phyloP scores from a whole-genome alignment of 306 rosid genomes.

The Cicer judaicum region DNA sequence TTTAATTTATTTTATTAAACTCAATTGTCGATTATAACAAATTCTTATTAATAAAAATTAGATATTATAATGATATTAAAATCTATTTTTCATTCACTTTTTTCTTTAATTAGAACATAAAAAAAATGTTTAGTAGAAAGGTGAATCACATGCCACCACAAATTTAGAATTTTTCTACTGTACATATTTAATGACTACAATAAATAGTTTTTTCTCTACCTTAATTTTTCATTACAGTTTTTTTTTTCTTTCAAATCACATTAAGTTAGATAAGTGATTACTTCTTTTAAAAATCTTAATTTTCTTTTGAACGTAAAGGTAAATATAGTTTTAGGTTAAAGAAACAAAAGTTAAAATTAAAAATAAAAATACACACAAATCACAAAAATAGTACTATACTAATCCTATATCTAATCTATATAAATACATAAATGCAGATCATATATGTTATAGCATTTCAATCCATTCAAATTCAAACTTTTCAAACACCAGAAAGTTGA shows the following conservation, averaged over 20 bases:
- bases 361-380: neutral
- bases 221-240: slow-evolving; percentile 6
- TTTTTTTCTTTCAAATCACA: too few relatives aligned
- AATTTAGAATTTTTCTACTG: too few relatives aligned
- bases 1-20: too few relatives aligned
- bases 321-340: neutral
- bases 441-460: slow-evolving; percentile 51
- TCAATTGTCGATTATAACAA: neutral
- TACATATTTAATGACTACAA: neutral
- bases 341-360: neutral
- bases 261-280: slow-evolving; percentile 26
- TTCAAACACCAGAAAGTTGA: slow-evolving; percentile 42
- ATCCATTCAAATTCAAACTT: slow-evolving; percentile 42
- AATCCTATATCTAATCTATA: neutral
- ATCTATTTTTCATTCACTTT: slow-evolving; percentile 21
- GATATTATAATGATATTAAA: slow-evolving; percentile 29
- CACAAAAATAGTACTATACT: neutral
- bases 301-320: slow-evolving; percentile 38
- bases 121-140: too few relatives aligned
- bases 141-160: too few relatives aligned
- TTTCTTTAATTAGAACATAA: neutral
- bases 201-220: neutral
- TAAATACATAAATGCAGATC: slow-evolving; percentile 19
- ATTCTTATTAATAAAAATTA: neutral
- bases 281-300: slow-evolving; percentile 35